Evolutionary conservation across 306 rosid genomes (phyloP), one percentile per base, ranked within the genome.

Genomic region (Prunus kanzakura): DNA sequence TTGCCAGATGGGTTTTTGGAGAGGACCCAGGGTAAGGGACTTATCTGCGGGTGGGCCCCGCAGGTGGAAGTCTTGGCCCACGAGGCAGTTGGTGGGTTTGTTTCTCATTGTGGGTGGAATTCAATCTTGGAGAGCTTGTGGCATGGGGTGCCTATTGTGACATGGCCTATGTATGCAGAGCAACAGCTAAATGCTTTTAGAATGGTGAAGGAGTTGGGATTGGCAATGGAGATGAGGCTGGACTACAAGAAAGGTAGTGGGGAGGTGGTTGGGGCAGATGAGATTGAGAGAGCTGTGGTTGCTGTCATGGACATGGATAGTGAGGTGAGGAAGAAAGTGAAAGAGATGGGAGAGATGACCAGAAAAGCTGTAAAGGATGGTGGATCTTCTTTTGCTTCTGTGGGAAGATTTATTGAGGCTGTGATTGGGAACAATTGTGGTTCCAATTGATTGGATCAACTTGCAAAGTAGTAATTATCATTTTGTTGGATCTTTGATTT

Each of bases 141-240:
- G 93, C 77, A 78, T 75, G 93, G 90, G 4, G 93, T 91, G 2
- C 96, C 93, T 3, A 81, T 87, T 72, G 76, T 84, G 66, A 87
- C 96, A 20, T 91, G 89, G 96, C 96, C 93, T 6, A 65, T 88
- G n/a, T 87, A 84, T 79, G 93, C 86, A 14, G 96, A 89, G 74
- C 93, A 91, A 3, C 90, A 88, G 58, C 66, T 91, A 18, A 91
- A 87, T 64, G 96, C 93, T 46, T 87, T 76, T 75, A 67, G 55
- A 58, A 74, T 88, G 93, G 90, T 82, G 76, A 87, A 27, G 78
- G 90, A 87, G 71, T 63, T 15, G 11, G 83, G 85, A 4, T 51
- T 88, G 47, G 90, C 87, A 1, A 32, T 82, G 60, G 86, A 87
- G 75, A 8, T 88, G 80, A 85, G 76, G 67, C 11, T 88, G 76